Evolutionary conservation across 106 monocot genomes (phyloP), one percentile per base, ranked within the genome.

Genomic region (Dendrobium nobile): DNA sequence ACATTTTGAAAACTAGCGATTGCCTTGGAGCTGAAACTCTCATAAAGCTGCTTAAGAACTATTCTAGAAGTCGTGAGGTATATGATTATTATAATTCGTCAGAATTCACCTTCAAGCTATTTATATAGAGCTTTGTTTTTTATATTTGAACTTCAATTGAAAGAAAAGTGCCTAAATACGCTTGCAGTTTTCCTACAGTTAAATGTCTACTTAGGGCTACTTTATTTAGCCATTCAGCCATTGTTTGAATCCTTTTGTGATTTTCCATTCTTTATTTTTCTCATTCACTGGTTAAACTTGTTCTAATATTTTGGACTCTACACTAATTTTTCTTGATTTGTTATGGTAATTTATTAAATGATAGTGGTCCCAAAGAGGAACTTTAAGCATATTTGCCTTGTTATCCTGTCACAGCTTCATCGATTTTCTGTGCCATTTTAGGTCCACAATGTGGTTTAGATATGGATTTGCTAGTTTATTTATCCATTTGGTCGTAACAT

Each of bases 1-100:
- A 86, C 45, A 79, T 82, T 68, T 80, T 89, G 79, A 89, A 95
- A 87, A 95, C 89, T 48, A 99, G 98, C 85, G 98, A 99, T 84
- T 99, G 98, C 42, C 92, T 93, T 84, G 98, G 98, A 83, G 98
- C 95, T 79, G 98, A 99, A 44, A 92, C 88, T 31, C 92, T 99
- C 26, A 86, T 99, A 48, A 99, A 90, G 76, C 82, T 99, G 20
- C 82, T 99, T n/a, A 99, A 99, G 81, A 99, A 99, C 82, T 99
- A 99, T 83, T 87, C 92, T 19, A 89, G 98, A 84, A 99, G 95
- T 78, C 88, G 79, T 77, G 98, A 95, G 91, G 95, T 98, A 84
- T 72, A 1, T 51, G 27, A 37, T 37, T 70, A 22, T 22, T 61
- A 22, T 22, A 61, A 22, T 61, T n/a, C 61, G 4, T 44, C 51